Percentiles rank a stretch among this genome's conserved stretches.
Conservation (phyloP, 106 monocot species). For the Allium sativum region DNA sequence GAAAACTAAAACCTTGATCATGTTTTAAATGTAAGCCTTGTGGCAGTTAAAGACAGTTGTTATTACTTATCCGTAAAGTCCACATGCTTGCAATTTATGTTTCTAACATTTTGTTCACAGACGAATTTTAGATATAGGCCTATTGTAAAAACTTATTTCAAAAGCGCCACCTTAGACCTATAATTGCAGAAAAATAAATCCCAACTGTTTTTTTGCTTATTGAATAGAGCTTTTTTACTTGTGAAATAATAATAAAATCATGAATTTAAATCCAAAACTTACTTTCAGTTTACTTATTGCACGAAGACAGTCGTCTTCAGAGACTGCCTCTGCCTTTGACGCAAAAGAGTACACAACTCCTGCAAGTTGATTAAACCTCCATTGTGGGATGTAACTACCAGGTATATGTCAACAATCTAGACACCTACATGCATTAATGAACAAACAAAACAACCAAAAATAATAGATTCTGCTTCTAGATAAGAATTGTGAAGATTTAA, state of each 20-base stretch:
- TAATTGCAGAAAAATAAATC: neutral
- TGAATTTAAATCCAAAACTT: neutral
- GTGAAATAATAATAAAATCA: too few species aligned
- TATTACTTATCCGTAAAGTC: too few species aligned
- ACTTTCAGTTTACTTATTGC: slow-evolving; percentile 97
- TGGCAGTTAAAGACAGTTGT: too few species aligned
- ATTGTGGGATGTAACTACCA: slow-evolving; percentile 73
- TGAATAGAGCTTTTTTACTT: too few species aligned
- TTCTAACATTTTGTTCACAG: too few species aligned
- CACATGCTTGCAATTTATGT: too few species aligned
- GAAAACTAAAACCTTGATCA: too few species aligned
- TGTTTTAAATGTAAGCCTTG: too few species aligned
- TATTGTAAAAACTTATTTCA: slow-evolving; percentile 17
- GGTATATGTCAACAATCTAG: slow-evolving; percentile 92
- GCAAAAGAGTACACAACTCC: slow-evolving; percentile 60
- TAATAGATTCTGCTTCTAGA: neutral
- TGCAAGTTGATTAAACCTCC: slow-evolving; percentile 90
- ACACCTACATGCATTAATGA: slow-evolving; percentile 40
- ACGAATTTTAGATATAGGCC: too few species aligned
- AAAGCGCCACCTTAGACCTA: slow-evolving; percentile 87
- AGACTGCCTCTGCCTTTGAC: slow-evolving; percentile 64
- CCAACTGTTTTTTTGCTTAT: too few species aligned
- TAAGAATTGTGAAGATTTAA: neutral
- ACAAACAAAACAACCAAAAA: neutral
- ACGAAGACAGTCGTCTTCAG: slow-evolving; percentile 95